A percentile compares a stretch with the other conserved stretches of the same genome.
Evolutionary conservation across 176 grass and related monocot species (phyloP).

Genomic region (Oryza punctata): DNA sequence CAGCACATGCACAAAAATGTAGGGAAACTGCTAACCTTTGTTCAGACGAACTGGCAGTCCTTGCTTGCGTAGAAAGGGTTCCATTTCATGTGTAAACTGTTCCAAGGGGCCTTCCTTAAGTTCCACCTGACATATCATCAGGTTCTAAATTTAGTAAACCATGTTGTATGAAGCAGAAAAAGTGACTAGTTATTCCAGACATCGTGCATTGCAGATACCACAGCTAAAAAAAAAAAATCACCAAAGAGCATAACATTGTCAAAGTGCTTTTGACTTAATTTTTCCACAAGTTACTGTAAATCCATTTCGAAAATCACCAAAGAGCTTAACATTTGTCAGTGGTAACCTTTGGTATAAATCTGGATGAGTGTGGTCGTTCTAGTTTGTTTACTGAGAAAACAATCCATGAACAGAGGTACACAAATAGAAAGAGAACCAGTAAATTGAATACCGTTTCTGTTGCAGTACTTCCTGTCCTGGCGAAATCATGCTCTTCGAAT

Average conservation of each 20-base stretch:
- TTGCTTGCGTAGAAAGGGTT: conserved; percentile 85
- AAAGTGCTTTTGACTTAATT: background rate
- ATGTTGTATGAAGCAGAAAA: background rate
- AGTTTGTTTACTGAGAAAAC: background rate
- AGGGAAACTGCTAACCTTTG: conserved; percentile 62
- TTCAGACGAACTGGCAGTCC: conserved; percentile 88
- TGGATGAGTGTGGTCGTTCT: background rate
- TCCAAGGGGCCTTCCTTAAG: conserved; percentile 95
- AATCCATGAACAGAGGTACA: conserved; percentile 8
- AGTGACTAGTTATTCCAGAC: background rate
- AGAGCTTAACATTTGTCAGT: background rate
- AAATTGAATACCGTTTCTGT: conserved; percentile 65
- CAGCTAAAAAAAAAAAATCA: background rate
- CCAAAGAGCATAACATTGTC: too few species aligned
- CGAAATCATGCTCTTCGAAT: conserved; percentile 85
- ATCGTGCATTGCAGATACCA: background rate
- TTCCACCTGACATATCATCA: conserved; percentile 54
- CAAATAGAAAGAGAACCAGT: background rate
- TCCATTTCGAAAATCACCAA: background rate
- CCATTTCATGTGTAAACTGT: conserved; percentile 96
- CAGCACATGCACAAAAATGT: background rate
- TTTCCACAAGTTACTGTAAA: background rate
- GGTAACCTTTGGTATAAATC: background rate
- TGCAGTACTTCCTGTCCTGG: conserved; percentile 69
- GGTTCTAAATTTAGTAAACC: background rate